Base-by-base conservation (phyloP, 1,284 basidiomycete species). In the Malassezia brasiliensis region DNA sequence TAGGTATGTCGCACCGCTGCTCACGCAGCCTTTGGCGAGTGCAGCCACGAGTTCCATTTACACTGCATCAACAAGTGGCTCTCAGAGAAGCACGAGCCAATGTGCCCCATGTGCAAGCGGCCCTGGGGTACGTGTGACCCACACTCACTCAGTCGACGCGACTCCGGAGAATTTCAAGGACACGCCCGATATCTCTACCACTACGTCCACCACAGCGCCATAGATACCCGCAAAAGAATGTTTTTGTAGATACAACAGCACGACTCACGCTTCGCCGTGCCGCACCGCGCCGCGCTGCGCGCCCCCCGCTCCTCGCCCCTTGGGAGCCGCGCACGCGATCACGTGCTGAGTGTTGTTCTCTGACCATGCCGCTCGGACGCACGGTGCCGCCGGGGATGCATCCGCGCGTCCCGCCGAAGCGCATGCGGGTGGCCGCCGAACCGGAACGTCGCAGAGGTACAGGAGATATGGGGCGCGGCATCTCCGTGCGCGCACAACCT, bases 11-110 rank as follows among this genome's bases (percentile, higher is more conserved):
- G 41, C 14, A n/a, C 14, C 28, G 25, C 15, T 5, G 4, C 28
- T 49, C 22, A n/a, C 47, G 32, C 50, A 74, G 71, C 72, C 22
- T 66, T 69, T 36, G 72, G 72, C 45, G 64, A 66, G 51, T 74
- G 72, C 59, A 66, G 64, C 20, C 72, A 74, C 62, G 69, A 70
- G 39, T 74, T 74, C 50, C 72, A 74, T 36, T 57, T 69, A 32
- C 72, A 74, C 51, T 74, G 72, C 54, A 73, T 74, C 58, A 64
- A 62, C 52, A 66, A 68, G 55, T 74, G 72, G 72, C 66, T 73
- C 42, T 60, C 66, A 25, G 64, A 67, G 46, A 66, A 67, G 35
- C 55, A 40, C 36, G 55, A 57, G 36, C 51, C 55, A 30, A 28
- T 57, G 41, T 57, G 55, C 32, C 55, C 55, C 8, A 39, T 57